A percentile compares a stretch with the other conserved stretches of the same genome.
Conservation (phyloP, 768 basidiomycete species). For the Ramaria rubella region DNA sequence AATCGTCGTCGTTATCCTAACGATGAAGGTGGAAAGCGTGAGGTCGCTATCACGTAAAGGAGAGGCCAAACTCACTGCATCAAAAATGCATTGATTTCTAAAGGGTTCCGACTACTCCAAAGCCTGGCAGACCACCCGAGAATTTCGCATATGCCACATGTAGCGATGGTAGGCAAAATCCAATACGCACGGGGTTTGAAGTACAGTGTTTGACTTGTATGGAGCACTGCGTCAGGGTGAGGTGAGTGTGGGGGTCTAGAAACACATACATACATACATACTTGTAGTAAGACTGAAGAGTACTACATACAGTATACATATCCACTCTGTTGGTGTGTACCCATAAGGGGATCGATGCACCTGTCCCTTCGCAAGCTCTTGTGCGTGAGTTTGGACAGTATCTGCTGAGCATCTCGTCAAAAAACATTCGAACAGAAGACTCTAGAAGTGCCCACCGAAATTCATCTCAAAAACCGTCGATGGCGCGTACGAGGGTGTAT, state of each 20-base stretch:
- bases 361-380: background rate
- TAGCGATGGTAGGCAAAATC: slow-evolving; percentile 42
- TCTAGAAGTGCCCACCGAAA: no score
- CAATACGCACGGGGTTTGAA: slow-evolving; percentile 38
- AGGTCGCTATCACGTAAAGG: background rate
- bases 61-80: slow-evolving; percentile 33
- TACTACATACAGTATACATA: slow-evolving; percentile 30
- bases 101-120: slow-evolving; percentile 37
- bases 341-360: slow-evolving; percentile 21
- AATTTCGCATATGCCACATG: slow-evolving; percentile 44
- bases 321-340: slow-evolving; percentile 33
- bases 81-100: slow-evolving; percentile 29
- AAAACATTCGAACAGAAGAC: no score
- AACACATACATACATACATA: slow-evolving; percentile 8
- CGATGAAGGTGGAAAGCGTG: background rate
- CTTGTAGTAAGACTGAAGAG: slow-evolving; percentile 28
- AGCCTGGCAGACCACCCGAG: slow-evolving; percentile 51
- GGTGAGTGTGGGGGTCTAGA: background rate
- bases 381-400: no score
- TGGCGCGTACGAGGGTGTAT: no score
- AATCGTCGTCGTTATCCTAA: slow-evolving; percentile 28
- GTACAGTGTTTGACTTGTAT: slow-evolving; percentile 39
- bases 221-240: no score
- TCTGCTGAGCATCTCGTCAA: no score
- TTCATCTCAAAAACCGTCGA: no score